Percentiles rank a stretch among this genome's conserved stretches.
Conservation (phyloP, 352 stramenopile species). For the Globisporangium sylvaticum region DNA sequence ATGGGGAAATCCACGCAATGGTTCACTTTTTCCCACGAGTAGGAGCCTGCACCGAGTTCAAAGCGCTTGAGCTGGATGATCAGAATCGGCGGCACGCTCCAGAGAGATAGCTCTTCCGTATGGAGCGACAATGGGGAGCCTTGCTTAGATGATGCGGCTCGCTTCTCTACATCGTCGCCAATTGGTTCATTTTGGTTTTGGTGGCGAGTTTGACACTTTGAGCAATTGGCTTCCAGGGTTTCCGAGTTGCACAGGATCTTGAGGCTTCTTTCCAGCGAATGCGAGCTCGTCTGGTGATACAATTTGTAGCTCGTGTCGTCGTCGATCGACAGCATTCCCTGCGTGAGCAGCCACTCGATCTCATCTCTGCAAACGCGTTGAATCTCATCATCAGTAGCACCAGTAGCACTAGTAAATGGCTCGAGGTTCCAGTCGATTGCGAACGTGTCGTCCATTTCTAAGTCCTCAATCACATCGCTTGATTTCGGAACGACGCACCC, state of each 20-base stretch:
- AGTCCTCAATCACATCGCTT: constrained; percentile 27
- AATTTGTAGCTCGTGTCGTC: constrained; percentile 39
- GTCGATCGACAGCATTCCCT: constrained; percentile 16
- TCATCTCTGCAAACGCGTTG: constrained; percentile 4
- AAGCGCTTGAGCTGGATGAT: constrained; percentile 73
- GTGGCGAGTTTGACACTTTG: constrained; percentile 23
- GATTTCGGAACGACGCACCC: constrained; percentile 43
- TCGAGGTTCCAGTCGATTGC: constrained; percentile 59
- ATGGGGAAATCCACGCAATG: constrained; percentile 92
- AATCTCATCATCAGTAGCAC: not conserved
- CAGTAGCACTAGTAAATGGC: not conserved
- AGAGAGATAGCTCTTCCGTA: constrained; percentile 50
- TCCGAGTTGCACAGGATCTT: constrained; percentile 46
- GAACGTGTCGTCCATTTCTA: constrained; percentile 52
- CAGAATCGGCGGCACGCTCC: constrained; percentile 50
- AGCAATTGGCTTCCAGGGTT: constrained; percentile 37
- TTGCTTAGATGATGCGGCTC: not conserved
- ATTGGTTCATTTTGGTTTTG: not conserved
- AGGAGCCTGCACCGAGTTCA: constrained; percentile 41
- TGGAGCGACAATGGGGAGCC: constrained; percentile 18
- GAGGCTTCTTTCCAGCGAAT: constrained; percentile 37
- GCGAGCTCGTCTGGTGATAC: constrained; percentile 25
- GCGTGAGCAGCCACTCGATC: constrained; percentile 20
- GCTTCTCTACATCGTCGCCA: not conserved
- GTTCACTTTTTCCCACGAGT: constrained; percentile 77